These are phyloP conservation scores for Xylaria castorea DNA, from an alignment of 495 filamentous ascomycete species.

Conservation along the genomic window DNA sequence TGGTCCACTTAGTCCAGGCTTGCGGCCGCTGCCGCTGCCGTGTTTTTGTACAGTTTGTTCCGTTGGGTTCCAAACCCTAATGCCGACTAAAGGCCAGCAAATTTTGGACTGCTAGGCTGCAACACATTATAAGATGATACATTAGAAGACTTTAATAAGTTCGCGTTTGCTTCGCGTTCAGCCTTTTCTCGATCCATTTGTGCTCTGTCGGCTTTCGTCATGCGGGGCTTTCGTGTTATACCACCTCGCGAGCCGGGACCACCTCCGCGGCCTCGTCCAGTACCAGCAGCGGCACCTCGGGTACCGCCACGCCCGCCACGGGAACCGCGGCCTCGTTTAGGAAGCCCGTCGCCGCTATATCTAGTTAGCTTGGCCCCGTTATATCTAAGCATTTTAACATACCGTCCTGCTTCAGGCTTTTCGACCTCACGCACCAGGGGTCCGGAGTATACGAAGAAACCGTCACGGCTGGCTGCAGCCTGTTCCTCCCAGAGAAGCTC, in stretches of 20 bases:
- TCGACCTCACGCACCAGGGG: slow-evolving; percentile 86
- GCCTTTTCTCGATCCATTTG: slow-evolving; percentile 67
- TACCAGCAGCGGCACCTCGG: slow-evolving; percentile 60
- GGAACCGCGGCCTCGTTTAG: slow-evolving; percentile 75
- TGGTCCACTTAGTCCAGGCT: not conserved
- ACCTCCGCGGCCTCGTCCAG: slow-evolving; percentile 62
- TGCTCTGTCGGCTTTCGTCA: slow-evolving; percentile 82
- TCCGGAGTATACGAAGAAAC: slow-evolving; percentile 88
- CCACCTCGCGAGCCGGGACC: slow-evolving; percentile 82
- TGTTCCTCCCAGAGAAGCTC: slow-evolving; percentile 96
- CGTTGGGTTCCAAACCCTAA: not conserved
- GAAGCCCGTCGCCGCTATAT: slow-evolving; percentile 73
- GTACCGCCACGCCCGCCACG: slow-evolving; percentile 60
- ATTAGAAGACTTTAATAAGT: slow-evolving; percentile 30
- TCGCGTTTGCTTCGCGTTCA: slow-evolving; percentile 47
- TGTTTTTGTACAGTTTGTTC: slow-evolving; percentile 25
- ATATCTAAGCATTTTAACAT: slow-evolving; percentile 50
- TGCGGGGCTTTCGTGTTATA: slow-evolving; percentile 77
- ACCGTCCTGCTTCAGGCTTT: slow-evolving; percentile 68
- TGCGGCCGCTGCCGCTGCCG: not conserved
- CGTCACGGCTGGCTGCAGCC: slow-evolving; percentile 90
- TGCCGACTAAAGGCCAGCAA: slow-evolving; percentile 37
- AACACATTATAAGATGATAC: slow-evolving; percentile 39
- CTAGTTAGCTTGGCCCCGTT: slow-evolving; percentile 40
- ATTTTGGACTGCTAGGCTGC: slow-evolving; percentile 40